A percentile compares a stretch with the other conserved stretches of the same genome.
Conservation (phyloP, 2,329 filamentous ascomycete species). For the Curvularia lunata region DNA sequence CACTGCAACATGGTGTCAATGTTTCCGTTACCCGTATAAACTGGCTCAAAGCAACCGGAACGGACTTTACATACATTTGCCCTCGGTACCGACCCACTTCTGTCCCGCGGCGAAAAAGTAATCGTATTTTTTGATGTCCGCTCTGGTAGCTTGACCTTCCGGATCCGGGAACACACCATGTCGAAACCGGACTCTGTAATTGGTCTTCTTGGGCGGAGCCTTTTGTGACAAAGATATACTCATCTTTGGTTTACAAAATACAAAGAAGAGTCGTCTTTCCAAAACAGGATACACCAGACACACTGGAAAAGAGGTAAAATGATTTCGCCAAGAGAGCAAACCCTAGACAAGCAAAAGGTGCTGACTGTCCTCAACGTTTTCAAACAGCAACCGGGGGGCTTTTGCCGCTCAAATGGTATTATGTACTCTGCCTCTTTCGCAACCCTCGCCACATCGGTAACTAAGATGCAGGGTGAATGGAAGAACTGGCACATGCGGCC, state of each 20-base stretch:
- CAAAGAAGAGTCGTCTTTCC: background rate
- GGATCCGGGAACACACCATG: constrained; percentile 27
- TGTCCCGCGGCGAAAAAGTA: constrained; percentile 29
- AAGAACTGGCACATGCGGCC: background rate
- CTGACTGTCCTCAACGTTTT: constrained; percentile 2
- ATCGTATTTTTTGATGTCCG: constrained; percentile 35
- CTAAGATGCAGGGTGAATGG: constrained; percentile 1
- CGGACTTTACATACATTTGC: constrained; percentile 18
- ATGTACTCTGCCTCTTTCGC: constrained; percentile 5
- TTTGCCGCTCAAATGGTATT: constrained; percentile 6
- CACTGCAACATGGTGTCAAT: constrained; percentile 11
- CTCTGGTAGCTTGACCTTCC: constrained; percentile 24
- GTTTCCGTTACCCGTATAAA: no score
- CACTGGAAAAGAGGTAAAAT: background rate
- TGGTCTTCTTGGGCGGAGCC: constrained; percentile 17
- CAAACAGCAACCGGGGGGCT: background rate
- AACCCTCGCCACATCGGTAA: background rate
- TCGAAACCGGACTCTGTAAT: constrained; percentile 30
- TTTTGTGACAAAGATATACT: constrained; percentile 2
- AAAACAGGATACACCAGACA: background rate
- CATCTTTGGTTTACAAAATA: background rate
- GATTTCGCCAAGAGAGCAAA: background rate
- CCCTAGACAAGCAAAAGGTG: background rate
- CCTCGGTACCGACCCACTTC: constrained; percentile 22
- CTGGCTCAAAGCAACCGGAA: no score